Evolutionary conservation across 2,329 filamentous ascomycete genomes (phyloP).

Genomic region (Clonostachys chloroleuca): DNA sequence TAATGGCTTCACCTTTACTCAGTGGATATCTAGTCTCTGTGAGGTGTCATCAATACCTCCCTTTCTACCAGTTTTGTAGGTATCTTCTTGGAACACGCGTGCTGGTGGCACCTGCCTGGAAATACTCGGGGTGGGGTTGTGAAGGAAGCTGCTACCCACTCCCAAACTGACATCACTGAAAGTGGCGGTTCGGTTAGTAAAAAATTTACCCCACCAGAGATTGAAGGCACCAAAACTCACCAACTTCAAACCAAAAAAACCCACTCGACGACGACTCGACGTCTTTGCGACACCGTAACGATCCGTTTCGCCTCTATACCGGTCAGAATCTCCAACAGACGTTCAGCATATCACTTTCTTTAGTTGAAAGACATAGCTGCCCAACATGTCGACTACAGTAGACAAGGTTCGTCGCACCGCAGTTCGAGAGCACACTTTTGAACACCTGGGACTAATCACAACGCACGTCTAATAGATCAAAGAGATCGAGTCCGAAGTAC

Average conservation of each 20-base stretch:
- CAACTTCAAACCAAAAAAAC: constrained; percentile 1
- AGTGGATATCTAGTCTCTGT: no score
- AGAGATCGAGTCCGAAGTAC: constrained; percentile 90
- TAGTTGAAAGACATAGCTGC: constrained; percentile 5
- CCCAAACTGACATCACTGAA: constrained; percentile 23
- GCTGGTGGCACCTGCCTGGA: no score
- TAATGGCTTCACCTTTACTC: no score
- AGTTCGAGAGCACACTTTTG: background rate
- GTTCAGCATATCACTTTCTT: no score
- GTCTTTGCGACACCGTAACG: background rate
- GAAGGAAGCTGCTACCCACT: no score
- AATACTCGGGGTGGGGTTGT: no score
- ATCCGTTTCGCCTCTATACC: background rate
- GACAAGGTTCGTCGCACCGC: constrained; percentile 67
- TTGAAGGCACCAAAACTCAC: background rate
- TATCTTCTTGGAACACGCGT: no score
- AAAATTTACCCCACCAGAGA: constrained; percentile 36
- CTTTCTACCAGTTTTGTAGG: no score
- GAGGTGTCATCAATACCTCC: no score
- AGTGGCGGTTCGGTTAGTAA: constrained; percentile 8
- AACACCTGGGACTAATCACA: constrained; percentile 15
- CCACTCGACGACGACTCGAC: background rate
- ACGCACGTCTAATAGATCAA: constrained; percentile 67
- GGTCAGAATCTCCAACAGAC: no score
- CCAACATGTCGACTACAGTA: constrained; percentile 90